phyloP scores from a whole-genome alignment of 495 filamentous ascomycete species.

The Aspergillus bertholletiae region DNA sequence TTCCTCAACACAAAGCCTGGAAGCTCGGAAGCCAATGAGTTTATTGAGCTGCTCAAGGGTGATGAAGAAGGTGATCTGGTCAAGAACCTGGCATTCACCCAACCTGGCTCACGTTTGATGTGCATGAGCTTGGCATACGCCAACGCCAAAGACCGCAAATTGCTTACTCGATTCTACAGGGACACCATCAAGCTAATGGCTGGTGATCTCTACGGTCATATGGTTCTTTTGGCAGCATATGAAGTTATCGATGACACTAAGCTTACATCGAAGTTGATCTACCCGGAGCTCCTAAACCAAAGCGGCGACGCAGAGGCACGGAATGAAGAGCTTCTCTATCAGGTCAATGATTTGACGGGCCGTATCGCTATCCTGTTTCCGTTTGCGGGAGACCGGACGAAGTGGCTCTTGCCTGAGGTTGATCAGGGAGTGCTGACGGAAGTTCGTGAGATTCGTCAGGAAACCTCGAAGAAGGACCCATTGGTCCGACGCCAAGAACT shows the following conservation, averaged over 20 bases:
- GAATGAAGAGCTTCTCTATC: conserved; percentile 56
- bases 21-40: conserved; percentile 77
- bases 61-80: conserved; percentile 85
- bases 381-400: conserved; percentile 67
- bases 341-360: conserved; percentile 66
- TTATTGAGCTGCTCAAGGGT: conserved; percentile 83
- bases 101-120: conserved; percentile 77
- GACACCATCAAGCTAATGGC: conserved; percentile 80
- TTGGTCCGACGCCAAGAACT: conserved; percentile 72
- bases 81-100: conserved; percentile 94
- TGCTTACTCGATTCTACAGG: conserved; percentile 80
- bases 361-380: conserved; percentile 81
- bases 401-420: conserved; percentile 59
- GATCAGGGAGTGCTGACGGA: conserved; percentile 67
- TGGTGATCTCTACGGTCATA: conserved; percentile 71
- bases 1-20: conserved; percentile 74
- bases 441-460: conserved; percentile 68
- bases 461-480: conserved; percentile 88
- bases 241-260: conserved; percentile 94
- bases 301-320: conserved; percentile 51
- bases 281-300: conserved; percentile 76
- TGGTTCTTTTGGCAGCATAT: conserved; percentile 76
- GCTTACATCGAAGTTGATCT: conserved; percentile 76
- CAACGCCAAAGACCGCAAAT: conserved; percentile 87
- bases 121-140: conserved; percentile 78